Conservation (phyloP, 768 basidiomycete species). For the Chalciporus piperatus region DNA sequence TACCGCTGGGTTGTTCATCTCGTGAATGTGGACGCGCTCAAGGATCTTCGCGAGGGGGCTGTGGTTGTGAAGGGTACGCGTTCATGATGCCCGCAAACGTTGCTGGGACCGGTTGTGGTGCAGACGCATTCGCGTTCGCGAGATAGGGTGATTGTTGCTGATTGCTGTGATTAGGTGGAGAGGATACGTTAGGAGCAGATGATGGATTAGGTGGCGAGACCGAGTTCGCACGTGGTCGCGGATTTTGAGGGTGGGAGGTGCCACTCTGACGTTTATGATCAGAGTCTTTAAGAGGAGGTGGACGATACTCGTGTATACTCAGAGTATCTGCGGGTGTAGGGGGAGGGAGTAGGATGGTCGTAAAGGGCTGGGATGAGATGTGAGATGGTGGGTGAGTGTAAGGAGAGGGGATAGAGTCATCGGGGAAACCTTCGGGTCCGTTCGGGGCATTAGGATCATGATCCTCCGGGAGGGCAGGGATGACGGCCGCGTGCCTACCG, state of each 20-base stretch:
- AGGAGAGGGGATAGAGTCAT: slow-evolving; percentile 18
- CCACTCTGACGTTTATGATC: slow-evolving; percentile 19
- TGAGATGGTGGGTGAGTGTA: slow-evolving; percentile 23
- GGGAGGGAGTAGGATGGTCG: slow-evolving; percentile 32
- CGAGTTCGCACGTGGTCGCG: slow-evolving; percentile 14
- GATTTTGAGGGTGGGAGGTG: slow-evolving; percentile 8
- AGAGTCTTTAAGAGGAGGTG: slow-evolving; percentile 20
- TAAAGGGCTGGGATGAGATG: slow-evolving; percentile 23
- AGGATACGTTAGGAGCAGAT: slow-evolving; percentile 11
- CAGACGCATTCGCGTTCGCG: slow-evolving; percentile 7
- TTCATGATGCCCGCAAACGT: slow-evolving; percentile 72
- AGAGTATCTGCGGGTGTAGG: slow-evolving; percentile 26
- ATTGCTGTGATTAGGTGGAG: slow-evolving; percentile 21
- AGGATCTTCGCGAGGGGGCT: slow-evolving; percentile 20
- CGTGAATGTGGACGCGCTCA: slow-evolving; percentile 28
- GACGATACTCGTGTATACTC: slow-evolving; percentile 33
- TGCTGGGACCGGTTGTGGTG: slow-evolving; percentile 40
- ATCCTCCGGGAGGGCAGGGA: slow-evolving; percentile 76
- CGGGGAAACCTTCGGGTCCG: slow-evolving; percentile 16
- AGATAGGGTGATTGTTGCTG: slow-evolving; percentile 23
- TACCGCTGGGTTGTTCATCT: slow-evolving; percentile 19
- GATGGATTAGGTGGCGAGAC: slow-evolving; percentile 25
- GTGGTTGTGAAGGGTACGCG: slow-evolving; percentile 48
- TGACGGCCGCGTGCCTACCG: slow-evolving; percentile 79
- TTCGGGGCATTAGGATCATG: slow-evolving; percentile 44